Evolutionary conservation across 73 alveolate genomes (phyloP).

Genomic region (Tetrahymena elliotti): DNA sequence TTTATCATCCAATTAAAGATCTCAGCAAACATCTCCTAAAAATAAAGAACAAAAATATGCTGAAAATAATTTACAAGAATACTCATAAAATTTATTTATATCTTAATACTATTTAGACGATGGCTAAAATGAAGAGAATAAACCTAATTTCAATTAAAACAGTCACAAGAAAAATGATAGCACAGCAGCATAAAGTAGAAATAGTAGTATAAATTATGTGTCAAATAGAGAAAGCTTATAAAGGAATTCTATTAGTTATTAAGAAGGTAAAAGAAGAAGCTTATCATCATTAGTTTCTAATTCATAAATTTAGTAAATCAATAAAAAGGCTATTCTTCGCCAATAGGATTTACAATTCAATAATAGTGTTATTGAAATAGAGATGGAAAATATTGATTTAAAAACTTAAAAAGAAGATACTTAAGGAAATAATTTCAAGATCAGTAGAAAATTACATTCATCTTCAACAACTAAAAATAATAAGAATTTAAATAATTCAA

Average conservation of each 20-base stretch:
- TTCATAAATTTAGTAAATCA: background rate
- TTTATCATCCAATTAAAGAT: background rate
- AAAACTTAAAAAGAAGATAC: background rate
- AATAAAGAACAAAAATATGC: background rate
- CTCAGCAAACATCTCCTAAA: background rate
- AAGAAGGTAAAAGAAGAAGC: background rate
- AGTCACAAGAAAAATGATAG: background rate
- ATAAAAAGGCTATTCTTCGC: background rate
- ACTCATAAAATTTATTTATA: background rate
- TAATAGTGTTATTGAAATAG: background rate
- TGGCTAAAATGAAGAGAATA: background rate
- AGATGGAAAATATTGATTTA: background rate
- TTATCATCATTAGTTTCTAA: background rate
- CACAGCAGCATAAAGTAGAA: background rate
- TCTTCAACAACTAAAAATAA: background rate
- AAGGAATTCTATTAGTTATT: background rate
- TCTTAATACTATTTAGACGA: background rate
- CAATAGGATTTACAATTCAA: background rate
- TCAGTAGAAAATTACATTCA: background rate
- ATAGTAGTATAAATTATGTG: background rate
- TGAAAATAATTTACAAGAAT: background rate
- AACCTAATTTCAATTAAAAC: background rate
- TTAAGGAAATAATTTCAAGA: background rate
- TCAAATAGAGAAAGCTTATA: background rate
- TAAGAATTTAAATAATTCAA: background rate